Base-by-base conservation (phyloP, 805 yeast species). In the Metahyphopichia silvanorum region DNA sequence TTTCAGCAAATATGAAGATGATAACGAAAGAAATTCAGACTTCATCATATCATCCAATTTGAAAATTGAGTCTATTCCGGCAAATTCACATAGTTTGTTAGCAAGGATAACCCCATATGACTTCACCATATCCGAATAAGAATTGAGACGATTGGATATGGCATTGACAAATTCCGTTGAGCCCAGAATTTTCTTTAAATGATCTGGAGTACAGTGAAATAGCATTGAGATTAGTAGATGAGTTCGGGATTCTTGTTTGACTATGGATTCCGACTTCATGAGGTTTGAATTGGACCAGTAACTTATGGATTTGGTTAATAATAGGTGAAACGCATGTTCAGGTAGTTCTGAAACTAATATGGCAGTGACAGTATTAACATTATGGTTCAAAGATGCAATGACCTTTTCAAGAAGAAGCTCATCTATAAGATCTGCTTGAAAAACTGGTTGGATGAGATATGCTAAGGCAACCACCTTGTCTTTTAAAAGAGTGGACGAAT, bases 71-170 rank as follows among this genome's bases (percentile, higher is more conserved):
- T 50, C 55, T 13, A 51, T 47, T 0, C 53, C 53, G 12, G 55
- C 52, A 13, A 55, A 30, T 14, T 43, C 55, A 40, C 74, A 66
- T 1, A 76, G 49, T 11, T 51, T 47, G 44, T 80, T 82, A 1
- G 85, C 86, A 5, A 82, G 51, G 11, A 71, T 46, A 52, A 82
- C 74, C 0, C 80, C 88, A 20, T 79, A 52, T 10, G 63, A 47
- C 34, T 85, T 68, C 2, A 69, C 55, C n/a, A 46, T 49, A 1
- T 52, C 45, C 1, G 76, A 65, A 27, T 66, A 64, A 0, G 82
- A 72, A 16, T 66, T 67, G n/a, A 83, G 60, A 22, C 81, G 61
- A 31, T 65, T 57, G 0, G 83, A 71, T n/a, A 83, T 63, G 0
- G 76, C 68, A 16, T 60, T 49, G 11, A 81, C 50, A 43, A 81